phyloP scores from a whole-genome alignment of 768 basidiomycete genomes.

The Lactarius vividus region DNA sequence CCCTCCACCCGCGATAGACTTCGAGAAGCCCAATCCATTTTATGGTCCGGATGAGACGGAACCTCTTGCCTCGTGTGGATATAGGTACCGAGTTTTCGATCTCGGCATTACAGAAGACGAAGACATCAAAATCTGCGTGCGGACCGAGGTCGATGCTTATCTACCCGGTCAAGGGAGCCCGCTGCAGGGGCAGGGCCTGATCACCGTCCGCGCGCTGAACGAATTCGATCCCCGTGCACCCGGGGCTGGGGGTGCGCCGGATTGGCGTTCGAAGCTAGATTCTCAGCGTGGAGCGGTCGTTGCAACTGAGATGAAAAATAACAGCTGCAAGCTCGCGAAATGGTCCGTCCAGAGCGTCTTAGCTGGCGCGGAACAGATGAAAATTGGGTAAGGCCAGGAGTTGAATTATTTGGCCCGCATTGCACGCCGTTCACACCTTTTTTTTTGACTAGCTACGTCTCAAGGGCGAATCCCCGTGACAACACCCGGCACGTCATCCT shows the following conservation, averaged over 20 bases:
- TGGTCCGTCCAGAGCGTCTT: slow-evolving; percentile 96
- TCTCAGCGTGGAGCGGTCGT: slow-evolving; percentile 96
- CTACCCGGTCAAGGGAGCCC: slow-evolving; percentile 58
- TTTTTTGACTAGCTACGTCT: slow-evolving; percentile 70
- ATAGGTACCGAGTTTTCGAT: slow-evolving; percentile 94
- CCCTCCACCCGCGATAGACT: slow-evolving; percentile 62
- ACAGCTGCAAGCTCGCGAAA: slow-evolving; percentile 94
- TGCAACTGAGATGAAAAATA: slow-evolving; percentile 99
- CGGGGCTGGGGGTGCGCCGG: slow-evolving; percentile 93
- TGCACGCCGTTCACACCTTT: slow-evolving; percentile 15
- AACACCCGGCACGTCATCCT: slow-evolving; percentile 94
- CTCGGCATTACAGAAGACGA: slow-evolving; percentile 89
- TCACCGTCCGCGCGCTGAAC: slow-evolving; percentile 93
- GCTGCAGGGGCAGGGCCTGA: slow-evolving; percentile 67
- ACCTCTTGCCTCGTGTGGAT: slow-evolving; percentile 92
- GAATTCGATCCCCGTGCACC: slow-evolving; percentile 92
- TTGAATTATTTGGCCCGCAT: slow-evolving; percentile 1
- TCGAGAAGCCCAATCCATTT: slow-evolving; percentile 92
- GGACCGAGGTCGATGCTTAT: slow-evolving; percentile 96
- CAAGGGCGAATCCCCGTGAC: slow-evolving; percentile 90
- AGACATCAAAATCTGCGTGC: slow-evolving; percentile 84
- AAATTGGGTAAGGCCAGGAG: slow-evolving; percentile 75
- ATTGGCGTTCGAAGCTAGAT: slow-evolving; percentile 97
- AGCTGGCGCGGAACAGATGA: slow-evolving; percentile 94
- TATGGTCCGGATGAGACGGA: slow-evolving; percentile 92